phyloP scores from a whole-genome alignment of 1,139 yeast genomes.

The Zygoascus sp. region DNA sequence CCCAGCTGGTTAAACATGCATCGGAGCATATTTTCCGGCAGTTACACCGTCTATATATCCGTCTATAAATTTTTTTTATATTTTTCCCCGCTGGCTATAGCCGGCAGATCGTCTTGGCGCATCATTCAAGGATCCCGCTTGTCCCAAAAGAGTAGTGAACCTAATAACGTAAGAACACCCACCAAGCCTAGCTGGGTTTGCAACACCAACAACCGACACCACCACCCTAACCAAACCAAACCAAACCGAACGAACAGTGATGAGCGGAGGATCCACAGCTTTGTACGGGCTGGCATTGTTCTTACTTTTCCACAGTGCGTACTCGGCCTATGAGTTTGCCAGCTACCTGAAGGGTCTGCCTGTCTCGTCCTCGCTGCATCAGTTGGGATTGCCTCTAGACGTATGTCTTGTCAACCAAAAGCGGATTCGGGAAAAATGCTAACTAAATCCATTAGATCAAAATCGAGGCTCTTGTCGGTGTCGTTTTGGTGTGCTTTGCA shows the following conservation, averaged over 20 bases:
- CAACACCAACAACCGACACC: no score
- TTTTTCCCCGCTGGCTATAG: no score
- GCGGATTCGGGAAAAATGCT: background rate
- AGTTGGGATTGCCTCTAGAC: constrained; percentile 28
- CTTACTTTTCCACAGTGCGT: constrained; percentile 33
- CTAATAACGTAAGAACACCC: no score
- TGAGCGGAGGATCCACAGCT: constrained; percentile 11
- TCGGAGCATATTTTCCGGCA: no score
- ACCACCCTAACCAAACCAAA: background rate
- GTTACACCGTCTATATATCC: background rate
- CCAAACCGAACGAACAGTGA: background rate
- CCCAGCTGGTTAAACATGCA: no score
- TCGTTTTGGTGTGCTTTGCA: constrained; percentile 24
- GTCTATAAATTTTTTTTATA: no score
- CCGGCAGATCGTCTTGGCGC: no score
- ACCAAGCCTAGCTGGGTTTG: background rate
- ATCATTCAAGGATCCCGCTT: background rate
- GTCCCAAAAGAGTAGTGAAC: no score
- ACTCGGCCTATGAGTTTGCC: constrained; percentile 36
- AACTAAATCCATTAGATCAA: constrained; percentile 24
- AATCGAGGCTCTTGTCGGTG: constrained; percentile 33
- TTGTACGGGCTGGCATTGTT: constrained; percentile 23
- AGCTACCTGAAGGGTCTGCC: constrained; percentile 27
- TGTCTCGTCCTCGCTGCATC: constrained; percentile 18
- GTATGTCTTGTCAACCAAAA: constrained; percentile 24